Conservation (phyloP, 177 flowering plant species). For the Telopea speciosissima region DNA sequence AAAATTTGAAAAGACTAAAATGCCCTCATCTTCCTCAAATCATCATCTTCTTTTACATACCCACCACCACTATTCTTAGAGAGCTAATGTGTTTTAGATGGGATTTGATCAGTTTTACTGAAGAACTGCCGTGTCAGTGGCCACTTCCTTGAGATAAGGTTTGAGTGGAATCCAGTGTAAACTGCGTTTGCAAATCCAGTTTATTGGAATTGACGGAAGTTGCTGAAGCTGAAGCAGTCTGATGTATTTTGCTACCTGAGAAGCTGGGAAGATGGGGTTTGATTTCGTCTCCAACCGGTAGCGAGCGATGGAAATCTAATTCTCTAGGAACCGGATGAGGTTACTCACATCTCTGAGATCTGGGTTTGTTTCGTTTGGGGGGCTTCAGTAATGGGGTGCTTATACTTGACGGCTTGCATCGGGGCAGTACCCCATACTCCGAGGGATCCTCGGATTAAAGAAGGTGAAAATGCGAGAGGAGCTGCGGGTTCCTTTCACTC, state of each 20-base stretch:
- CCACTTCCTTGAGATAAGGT: neutral
- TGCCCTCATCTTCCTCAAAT: too few relatives aligned
- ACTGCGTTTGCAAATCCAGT: neutral
- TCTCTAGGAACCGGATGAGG: conserved; percentile 9
- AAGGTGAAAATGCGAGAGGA: conserved; percentile 24
- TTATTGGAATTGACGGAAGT: neutral
- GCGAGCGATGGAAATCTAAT: neutral
- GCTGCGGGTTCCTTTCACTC: conserved; percentile 39
- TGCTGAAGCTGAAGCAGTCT: neutral
- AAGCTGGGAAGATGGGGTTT: too few relatives aligned
- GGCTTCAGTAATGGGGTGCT: conserved; percentile 75
- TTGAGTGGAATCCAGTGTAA: neutral
- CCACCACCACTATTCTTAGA: too few relatives aligned
- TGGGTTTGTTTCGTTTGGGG: conserved; percentile 18
- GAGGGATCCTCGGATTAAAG: conserved; percentile 34
- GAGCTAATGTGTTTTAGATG: too few relatives aligned
- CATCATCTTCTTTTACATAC: too few relatives aligned
- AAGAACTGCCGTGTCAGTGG: neutral
- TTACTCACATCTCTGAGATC: conserved; percentile 8
- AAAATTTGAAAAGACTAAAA: too few relatives aligned
- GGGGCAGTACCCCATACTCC: conserved; percentile 57
- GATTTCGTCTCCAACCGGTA: neutral
- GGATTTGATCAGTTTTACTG: neutral
- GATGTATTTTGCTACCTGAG: neutral
- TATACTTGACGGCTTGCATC: conserved; percentile 74